A percentile compares a stretch with the other conserved stretches of the same genome.
Evolutionary conservation across 192 early-diverging fungal genomes (phyloP).

Genomic region (Allomyces javanicus): DNA sequence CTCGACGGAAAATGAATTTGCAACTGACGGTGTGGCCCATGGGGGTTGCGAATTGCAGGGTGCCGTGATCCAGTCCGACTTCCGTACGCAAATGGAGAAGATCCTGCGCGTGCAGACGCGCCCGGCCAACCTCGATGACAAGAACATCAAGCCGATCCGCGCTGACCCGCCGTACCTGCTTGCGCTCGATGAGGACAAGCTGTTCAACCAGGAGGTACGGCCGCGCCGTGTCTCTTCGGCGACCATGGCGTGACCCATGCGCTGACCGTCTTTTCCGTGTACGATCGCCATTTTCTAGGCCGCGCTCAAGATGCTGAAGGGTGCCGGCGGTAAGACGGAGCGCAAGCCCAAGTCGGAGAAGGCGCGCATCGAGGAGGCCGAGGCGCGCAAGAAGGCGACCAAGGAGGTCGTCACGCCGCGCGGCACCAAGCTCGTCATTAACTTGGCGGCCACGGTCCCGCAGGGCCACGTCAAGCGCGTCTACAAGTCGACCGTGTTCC

Average conservation of each 20-base stretch:
- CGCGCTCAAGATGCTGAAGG: too few relatives aligned
- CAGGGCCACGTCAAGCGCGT: not conserved
- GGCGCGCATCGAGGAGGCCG: too few relatives aligned
- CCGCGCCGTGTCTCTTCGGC: too few relatives aligned
- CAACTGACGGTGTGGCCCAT: not conserved
- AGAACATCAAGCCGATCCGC: not conserved
- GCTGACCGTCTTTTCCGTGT: too few relatives aligned
- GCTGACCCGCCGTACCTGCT: not conserved
- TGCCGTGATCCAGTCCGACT: constrained; percentile 37
- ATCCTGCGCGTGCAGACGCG: constrained; percentile 35
- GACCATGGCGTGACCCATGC: too few relatives aligned
- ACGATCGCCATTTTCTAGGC: too few relatives aligned
- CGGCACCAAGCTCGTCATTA: not conserved
- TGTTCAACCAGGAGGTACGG: not conserved
- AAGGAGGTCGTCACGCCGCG: not conserved
- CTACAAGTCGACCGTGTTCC: not conserved
- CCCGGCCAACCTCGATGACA: not conserved
- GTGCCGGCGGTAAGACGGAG: too few relatives aligned
- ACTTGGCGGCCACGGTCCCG: not conserved
- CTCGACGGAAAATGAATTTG: not conserved
- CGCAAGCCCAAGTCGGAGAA: too few relatives aligned
- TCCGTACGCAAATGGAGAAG: constrained; percentile 65
- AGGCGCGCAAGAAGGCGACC: too few relatives aligned
- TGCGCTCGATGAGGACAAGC: not conserved
- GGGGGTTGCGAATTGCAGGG: constrained; percentile 12